Evolutionary conservation across 1,284 basidiomycete genomes (phyloP), one percentile per base, ranked within the genome.

Genomic region (Ceratobasidium sp.): DNA sequence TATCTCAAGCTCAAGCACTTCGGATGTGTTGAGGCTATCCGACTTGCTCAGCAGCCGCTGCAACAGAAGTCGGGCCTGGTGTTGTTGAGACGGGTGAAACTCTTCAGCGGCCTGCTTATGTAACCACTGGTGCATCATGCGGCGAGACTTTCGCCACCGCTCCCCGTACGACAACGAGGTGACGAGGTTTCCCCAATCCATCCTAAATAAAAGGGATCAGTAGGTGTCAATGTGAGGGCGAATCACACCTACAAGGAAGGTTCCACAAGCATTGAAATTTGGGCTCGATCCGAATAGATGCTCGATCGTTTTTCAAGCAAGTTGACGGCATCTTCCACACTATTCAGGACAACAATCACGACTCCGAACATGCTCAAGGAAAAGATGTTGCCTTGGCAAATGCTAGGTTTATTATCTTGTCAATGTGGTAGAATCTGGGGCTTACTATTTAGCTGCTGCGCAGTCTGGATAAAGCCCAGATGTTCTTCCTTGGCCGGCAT

Each of bases 51-150:
- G 49, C 9, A 72, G 34, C 3, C 58, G 7, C 48, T 72, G 69
- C 16, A 72, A 24, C 13, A 62, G 19, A 8, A 49, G 1, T 19
- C 69, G 22, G 7, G 43, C 43, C 27, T 72, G 58, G 8, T 49
- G 56, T 39, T 72, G 54, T 29, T 72, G 69, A n/a, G 58, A 48
- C n/a, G 34, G 39, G 13, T 58, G 29, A 53, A 72, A 72, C 7
- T 27, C 27, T 11, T 22, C 29, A 7, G 27, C 56, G 1, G 56
- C 46, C 51, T 72, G n/a, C 24, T 39, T 37, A 22, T 72, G 59
- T 29, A 72, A 19, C 29, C 58, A 24, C 13, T 46, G 19, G 34
- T 61, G 24, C 56, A 72, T 61, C 22, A 58, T 58, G n/a, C 58
- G 41, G 19, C 69, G 58, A 19, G 48, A 58, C 34, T 61, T 72